phyloP scores from a whole-genome alignment of 768 basidiomycete species.

The Albatrellus ellisii region DNA sequence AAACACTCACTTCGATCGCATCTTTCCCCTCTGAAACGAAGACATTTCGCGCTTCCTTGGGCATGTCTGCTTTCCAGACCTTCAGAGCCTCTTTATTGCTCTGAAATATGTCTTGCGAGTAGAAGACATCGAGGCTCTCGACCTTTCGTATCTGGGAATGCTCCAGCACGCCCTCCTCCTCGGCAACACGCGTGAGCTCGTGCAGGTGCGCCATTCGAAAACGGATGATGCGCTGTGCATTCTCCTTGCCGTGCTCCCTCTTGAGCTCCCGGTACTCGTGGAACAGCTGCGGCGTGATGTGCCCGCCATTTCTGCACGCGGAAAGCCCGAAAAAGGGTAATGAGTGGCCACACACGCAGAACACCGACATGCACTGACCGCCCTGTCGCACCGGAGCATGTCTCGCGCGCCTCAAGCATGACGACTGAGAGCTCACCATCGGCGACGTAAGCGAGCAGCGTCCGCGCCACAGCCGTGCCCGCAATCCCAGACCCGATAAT shows the following conservation, averaged over 20 bases:
- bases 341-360: not conserved
- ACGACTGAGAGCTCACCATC: conserved; percentile 32
- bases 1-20: conserved; percentile 22
- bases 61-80: conserved; percentile 36
- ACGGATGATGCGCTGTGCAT: conserved; percentile 39
- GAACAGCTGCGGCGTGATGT: conserved; percentile 47
- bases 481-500: conserved; percentile 74
- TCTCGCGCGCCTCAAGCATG: conserved; percentile 73
- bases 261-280: conserved; percentile 41
- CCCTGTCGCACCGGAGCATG: conserved; percentile 63
- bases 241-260: conserved; percentile 28
- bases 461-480: conserved; percentile 46
- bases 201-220: conserved; percentile 49
- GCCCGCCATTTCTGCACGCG: conserved; percentile 49
- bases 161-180: conserved; percentile 37
- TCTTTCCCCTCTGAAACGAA: conserved; percentile 20
- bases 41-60: conserved; percentile 27
- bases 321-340: not conserved
- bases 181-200: conserved; percentile 33
- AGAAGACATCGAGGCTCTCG: conserved; percentile 45
- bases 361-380: conserved; percentile 29
- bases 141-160: conserved; percentile 45
- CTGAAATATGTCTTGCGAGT: conserved; percentile 26
- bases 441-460: conserved; percentile 28
- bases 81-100: conserved; percentile 31